Base-by-base conservation (phyloP, 2,329 filamentous ascomycete genomes). In the Apiospora koreana region DNA sequence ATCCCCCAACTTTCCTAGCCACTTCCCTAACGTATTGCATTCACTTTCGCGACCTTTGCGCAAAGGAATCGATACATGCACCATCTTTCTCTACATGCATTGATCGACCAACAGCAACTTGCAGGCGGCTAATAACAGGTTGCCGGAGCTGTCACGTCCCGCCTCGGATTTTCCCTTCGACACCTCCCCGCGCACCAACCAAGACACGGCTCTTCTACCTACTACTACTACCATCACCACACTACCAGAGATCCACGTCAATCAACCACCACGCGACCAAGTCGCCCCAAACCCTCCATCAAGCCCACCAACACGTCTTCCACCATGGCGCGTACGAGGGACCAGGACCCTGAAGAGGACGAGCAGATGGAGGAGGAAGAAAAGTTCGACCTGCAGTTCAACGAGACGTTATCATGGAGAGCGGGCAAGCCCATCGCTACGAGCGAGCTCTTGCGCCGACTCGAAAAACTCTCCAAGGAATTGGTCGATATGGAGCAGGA, bases 351-450 rank as follows among this genome's bases (percentile, higher is more conserved):
- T 18, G 66, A 48, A 45, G 80, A 81, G 43, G 81, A 80, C 43
- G 79, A 80, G 45, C 76, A 82, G 72, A 80, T 81, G 72, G 81
- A 81, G 75, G 79, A 80, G 38, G 80, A 80, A 43, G 80, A 81
- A 70, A 78, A 81, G 23, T 80, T 81, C 58, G 82, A 80, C 70
- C 88, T 99, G 65, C 85, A 90, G 75, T 98, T 98, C 86, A 89
- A 95, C 77, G 91, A 98, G 79, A 87, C 94, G 73, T 86, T 99
- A 70, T 93, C 94, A 79, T 98, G 96, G 93, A 93, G 93, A 79
- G 94, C 95, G 58, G 96, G 95, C 71, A 96, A 94, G 82, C 90
- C 94, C 68, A 97, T 99, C 77, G 86, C 93, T 46, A 93, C 95
- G 65, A 91, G 89, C 74, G 94, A 95, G 74, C 89, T 99, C 67